A percentile compares a stretch with the other conserved stretches of the same genome.
Conservation (phyloP, 129 eudicot genomes). For the Solidago caesia region DNA sequence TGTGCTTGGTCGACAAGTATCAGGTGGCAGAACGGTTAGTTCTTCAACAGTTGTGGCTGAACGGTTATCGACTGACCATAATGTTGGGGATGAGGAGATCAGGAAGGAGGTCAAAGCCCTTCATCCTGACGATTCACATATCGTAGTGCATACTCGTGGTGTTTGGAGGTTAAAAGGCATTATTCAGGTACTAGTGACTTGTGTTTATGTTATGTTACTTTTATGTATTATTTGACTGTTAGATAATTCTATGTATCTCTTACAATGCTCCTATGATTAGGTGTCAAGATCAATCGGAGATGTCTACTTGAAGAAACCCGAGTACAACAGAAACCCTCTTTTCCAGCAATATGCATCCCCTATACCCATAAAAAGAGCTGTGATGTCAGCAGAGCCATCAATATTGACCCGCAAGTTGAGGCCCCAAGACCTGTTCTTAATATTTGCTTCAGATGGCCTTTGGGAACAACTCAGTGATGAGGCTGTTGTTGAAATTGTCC, state of each 20-base stretch:
- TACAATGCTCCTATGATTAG: slow-evolving; percentile 29
- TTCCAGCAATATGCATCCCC: slow-evolving; percentile 60
- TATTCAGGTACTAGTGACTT: slow-evolving; percentile 53
- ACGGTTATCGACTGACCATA: slow-evolving; percentile 66
- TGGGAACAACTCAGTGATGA: slow-evolving; percentile 89
- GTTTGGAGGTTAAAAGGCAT: slow-evolving; percentile 80
- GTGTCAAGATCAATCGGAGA: slow-evolving; percentile 92
- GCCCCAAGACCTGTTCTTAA: slow-evolving; percentile 58
- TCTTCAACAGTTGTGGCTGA: slow-evolving; percentile 56
- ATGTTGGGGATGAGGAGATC: slow-evolving; percentile 61
- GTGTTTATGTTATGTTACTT: slow-evolving; percentile 1
- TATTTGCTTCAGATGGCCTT: slow-evolving; percentile 92
- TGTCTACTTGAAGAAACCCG: slow-evolving; percentile 76
- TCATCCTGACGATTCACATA: slow-evolving; percentile 71
- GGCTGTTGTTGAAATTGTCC: slow-evolving; percentile 71
- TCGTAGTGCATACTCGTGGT: slow-evolving; percentile 60
- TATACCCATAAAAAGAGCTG: slow-evolving; percentile 64
- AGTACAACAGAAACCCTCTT: slow-evolving; percentile 60
- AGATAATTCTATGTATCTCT: no score
- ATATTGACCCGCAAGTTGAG: slow-evolving; percentile 53
- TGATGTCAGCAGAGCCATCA: slow-evolving; percentile 81
- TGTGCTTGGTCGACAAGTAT: slow-evolving; percentile 55
- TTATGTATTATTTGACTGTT: background rate
- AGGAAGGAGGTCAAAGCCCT: slow-evolving; percentile 73
- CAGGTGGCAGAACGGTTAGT: slow-evolving; percentile 29